Conservation (phyloP, 83 land plant genomes). For the Picea mariana region DNA sequence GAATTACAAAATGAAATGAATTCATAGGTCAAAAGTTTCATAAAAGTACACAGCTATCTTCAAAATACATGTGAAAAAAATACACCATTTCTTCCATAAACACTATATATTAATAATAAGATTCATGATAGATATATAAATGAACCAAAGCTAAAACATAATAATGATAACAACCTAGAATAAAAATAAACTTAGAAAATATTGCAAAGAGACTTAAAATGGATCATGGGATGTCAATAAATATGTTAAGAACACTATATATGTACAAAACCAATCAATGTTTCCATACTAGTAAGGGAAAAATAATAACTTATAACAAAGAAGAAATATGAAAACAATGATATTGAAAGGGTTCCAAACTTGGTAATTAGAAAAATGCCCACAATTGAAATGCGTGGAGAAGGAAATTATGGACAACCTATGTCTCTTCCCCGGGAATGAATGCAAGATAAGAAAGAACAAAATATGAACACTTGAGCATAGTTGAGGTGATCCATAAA, state of each 20-base stretch:
- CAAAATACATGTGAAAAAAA: background rate
- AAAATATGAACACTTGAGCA: slow-evolving; percentile 93
- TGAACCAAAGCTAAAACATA: background rate
- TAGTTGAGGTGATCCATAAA: slow-evolving; percentile 54
- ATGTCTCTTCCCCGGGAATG: slow-evolving; percentile 79
- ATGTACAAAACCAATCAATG: no score
- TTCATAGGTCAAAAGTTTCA: background rate
- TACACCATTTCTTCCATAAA: background rate
- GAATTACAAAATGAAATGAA: slow-evolving; percentile 4
- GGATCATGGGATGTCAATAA: no score
- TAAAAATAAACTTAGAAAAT: background rate
- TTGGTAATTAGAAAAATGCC: slow-evolving; percentile 33
- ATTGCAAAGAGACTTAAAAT: no score
- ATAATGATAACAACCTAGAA: background rate
- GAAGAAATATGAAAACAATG: no score
- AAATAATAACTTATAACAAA: no score
- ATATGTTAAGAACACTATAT: no score
- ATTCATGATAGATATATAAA: background rate
- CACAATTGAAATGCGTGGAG: slow-evolving; percentile 88
- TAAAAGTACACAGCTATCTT: background rate
- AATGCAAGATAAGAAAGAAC: slow-evolving; percentile 90
- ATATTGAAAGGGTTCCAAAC: no score
- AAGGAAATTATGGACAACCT: slow-evolving; percentile 87
- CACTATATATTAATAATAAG: background rate
- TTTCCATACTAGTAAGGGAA: no score